Percentiles rank a stretch among this genome's conserved stretches.
Conservation (phyloP, 2,329 filamentous ascomycete genomes). For the Sporothrix phasma region DNA sequence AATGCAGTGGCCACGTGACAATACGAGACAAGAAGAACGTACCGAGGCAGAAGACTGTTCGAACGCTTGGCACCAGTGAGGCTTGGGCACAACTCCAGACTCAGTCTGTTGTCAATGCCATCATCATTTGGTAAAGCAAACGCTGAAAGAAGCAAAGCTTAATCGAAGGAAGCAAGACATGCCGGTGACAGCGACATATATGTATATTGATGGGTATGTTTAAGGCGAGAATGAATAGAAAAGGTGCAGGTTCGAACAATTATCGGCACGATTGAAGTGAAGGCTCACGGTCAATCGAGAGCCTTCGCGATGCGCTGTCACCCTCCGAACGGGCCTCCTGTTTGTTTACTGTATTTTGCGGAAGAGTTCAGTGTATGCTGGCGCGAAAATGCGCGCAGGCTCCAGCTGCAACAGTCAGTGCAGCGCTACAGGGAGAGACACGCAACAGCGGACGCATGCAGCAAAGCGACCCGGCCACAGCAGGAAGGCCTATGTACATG, state of each 20-base stretch:
- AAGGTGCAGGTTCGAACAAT: too few species aligned
- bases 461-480: background rate
- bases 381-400: background rate
- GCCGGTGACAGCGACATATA: background rate
- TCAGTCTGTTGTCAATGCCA: background rate
- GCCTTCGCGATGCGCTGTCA: background rate
- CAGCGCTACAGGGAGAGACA: background rate
- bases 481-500: too few species aligned
- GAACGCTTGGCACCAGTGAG: background rate
- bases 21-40: background rate
- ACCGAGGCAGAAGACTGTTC: background rate
- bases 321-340: background rate
- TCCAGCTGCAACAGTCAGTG: constrained; percentile 1
- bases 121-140: background rate
- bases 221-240: too few species aligned
- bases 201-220: too few species aligned
- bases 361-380: background rate
- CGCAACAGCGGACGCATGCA: too few species aligned
- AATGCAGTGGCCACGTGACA: background rate
- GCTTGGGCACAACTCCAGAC: background rate
- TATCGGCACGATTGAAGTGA: background rate
- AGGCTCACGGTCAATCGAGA: background rate
- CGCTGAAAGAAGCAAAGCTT: background rate
- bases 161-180: background rate
- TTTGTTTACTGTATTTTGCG: background rate